These are phyloP conservation scores for Alternaria rosae DNA, from an alignment of 2,329 filamentous ascomycete genomes.

Conservation along the genomic window DNA sequence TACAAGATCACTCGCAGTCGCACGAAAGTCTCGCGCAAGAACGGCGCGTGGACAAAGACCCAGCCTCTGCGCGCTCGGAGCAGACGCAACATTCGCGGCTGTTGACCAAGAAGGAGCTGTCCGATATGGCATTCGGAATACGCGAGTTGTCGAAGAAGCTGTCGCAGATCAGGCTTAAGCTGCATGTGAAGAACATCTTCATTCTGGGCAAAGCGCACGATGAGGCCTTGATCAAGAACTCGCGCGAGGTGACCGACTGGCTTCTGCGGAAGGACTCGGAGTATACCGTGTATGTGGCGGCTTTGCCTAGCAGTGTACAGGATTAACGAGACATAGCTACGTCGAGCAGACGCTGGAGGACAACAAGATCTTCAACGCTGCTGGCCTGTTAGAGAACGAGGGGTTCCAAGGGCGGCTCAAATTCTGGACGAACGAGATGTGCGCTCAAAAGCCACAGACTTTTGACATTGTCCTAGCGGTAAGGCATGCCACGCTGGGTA, in stretches of 20 bases:
- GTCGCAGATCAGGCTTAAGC: conserved; percentile 80
- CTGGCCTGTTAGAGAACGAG: conserved; percentile 71
- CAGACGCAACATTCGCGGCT: conserved; percentile 69
- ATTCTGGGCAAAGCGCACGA: conserved; percentile 93
- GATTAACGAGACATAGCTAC: conserved; percentile 52
- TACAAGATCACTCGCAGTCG: conserved; percentile 31
- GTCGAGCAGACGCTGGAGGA: conserved; percentile 78
- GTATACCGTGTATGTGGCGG: conserved; percentile 72
- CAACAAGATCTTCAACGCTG: conserved; percentile 75
- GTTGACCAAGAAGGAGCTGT: conserved; percentile 91
- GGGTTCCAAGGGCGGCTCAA: conserved; percentile 67
- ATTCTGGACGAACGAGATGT: conserved; percentile 86
- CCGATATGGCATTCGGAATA: conserved; percentile 97
- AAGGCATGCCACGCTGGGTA: conserved; percentile 24
- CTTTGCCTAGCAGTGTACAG: not conserved
- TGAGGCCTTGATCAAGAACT: conserved; percentile 76
- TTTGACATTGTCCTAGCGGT: conserved; percentile 92
- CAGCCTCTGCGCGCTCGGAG: conserved; percentile 40
- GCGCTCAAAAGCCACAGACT: conserved; percentile 76
- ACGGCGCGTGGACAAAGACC: conserved; percentile 54
- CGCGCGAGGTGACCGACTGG: conserved; percentile 81
- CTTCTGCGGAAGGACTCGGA: conserved; percentile 73
- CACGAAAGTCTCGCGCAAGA: conserved; percentile 47
- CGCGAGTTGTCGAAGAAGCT: conserved; percentile 87
- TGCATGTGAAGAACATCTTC: conserved; percentile 84